A percentile compares a stretch with the other conserved stretches of the same genome.
phyloP scores from a whole-genome alignment of 179 eudicot species.

The Heliamphora pulchella region DNA sequence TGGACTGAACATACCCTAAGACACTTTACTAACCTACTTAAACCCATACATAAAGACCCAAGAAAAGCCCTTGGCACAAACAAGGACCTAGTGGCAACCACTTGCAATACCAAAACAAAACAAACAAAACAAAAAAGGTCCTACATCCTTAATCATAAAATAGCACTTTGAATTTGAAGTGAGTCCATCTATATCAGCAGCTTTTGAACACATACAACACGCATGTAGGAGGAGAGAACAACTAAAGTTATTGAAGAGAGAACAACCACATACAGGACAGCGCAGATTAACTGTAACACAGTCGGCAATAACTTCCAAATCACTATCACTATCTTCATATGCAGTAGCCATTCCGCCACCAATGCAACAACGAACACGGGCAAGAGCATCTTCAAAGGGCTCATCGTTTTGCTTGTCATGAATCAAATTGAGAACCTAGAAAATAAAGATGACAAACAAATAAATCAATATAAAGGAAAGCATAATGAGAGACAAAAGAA shows the following conservation, averaged over 20 bases:
- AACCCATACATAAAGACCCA: too few relatives aligned
- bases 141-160: too few relatives aligned
- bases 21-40: too few relatives aligned
- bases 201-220: not conserved
- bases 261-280: conserved; percentile 55
- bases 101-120: too few relatives aligned
- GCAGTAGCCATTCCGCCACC: conserved; percentile 53
- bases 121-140: too few relatives aligned
- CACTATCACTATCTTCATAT: conserved; percentile 60
- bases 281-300: conserved; percentile 56
- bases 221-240: not conserved
- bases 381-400: conserved; percentile 53
- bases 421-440: conserved; percentile 50
- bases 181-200: not conserved
- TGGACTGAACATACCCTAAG: too few relatives aligned
- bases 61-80: too few relatives aligned
- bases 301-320: conserved; percentile 66
- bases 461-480: not conserved
- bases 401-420: conserved; percentile 48
- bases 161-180: too few relatives aligned
- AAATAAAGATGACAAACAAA: not conserved
- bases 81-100: too few relatives aligned
- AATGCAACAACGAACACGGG: conserved; percentile 66
- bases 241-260: not conserved
- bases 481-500: conserved; percentile 14